Evolutionary conservation across 768 basidiomycete species (phyloP).

Genomic region (Leccinum uliginosum): DNA sequence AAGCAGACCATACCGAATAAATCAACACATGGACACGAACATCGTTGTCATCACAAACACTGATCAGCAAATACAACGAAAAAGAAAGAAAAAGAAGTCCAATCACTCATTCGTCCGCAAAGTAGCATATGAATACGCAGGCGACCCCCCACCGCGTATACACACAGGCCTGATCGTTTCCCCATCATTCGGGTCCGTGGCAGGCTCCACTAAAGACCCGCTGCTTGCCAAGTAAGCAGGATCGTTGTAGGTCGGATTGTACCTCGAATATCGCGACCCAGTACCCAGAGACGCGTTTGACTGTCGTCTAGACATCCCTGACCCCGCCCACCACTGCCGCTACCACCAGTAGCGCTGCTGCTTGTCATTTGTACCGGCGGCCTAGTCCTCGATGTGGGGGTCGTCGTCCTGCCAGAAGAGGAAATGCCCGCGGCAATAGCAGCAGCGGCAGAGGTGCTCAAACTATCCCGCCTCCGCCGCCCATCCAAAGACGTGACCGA

Average conservation of each 20-base stretch:
- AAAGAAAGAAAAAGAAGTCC: neutral
- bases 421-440: neutral
- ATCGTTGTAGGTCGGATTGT: constrained; percentile 26
- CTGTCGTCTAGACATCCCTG: constrained; percentile 14
- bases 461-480: constrained; percentile 23
- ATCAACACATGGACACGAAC: neutral
- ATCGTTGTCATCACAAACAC: neutral
- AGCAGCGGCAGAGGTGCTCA: constrained; percentile 16
- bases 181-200: constrained; percentile 20
- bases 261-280: constrained; percentile 14
- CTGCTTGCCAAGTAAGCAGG: constrained; percentile 23
- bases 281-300: constrained; percentile 26
- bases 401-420: neutral
- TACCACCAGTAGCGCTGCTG: constrained; percentile 8
- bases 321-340: constrained; percentile 1
- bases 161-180: constrained; percentile 19
- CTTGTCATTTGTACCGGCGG: constrained; percentile 10
- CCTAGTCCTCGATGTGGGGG: constrained; percentile 12
- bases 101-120: constrained; percentile 13
- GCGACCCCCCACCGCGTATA: constrained; percentile 11
- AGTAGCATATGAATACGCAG: constrained; percentile 17
- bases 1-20: constrained; percentile 10
- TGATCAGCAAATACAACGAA: neutral
- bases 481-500: constrained; percentile 22
- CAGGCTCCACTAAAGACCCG: constrained; percentile 25